Evolutionary conservation across 345 rosid species (phyloP), one percentile per base, ranked within the genome.

Genomic region (Triadica sebifera): DNA sequence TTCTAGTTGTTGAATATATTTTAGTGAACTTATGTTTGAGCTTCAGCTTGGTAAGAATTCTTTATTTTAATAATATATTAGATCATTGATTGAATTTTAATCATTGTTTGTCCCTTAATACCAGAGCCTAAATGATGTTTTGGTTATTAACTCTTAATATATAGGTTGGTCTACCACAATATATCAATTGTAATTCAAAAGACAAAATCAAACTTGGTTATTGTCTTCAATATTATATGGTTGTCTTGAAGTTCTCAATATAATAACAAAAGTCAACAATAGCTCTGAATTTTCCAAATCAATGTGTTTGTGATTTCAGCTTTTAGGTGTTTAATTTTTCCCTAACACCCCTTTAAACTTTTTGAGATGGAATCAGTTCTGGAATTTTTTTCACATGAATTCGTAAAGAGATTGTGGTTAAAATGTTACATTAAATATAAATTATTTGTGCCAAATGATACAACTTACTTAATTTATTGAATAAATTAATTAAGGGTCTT

Each of bases 1-100:
- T n/a, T n/a, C n/a, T n/a, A n/a, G n/a, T 65, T 71, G 45, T 76
- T 74, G 25, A 45, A 55, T 67, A n/a, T 80, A 65, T 66, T 74
- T 71, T 12, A 3, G 66, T 16, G 25, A 59, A 37, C 8, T 13
- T 71, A 57, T 11, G 55, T 47, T 70, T 59, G 51, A 63, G 65
- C 22, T 76, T 57, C 76, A 24, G 52, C 43, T 22, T 61, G n/a
- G 58, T 60, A 67, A 37, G 34, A 51, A 19, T 47, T 64, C 24
- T 45, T 17, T 45, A n/a, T 38, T 56, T 76, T 13, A 77, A 79
- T 61, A 77, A 77, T 73, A 68, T 67, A 73, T 1, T 55, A 60
- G 72, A 45, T 55, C 41, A 25, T 53, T 67, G 69, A 76, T 45
- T 57, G 29, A 55, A 22, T 34, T 69, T 68, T 74, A 41, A 59